Evolutionary conservation across 345 rosid genomes (phyloP), one percentile per base, ranked within the genome.

Genomic region (Eucalyptus polyanthemos): DNA sequence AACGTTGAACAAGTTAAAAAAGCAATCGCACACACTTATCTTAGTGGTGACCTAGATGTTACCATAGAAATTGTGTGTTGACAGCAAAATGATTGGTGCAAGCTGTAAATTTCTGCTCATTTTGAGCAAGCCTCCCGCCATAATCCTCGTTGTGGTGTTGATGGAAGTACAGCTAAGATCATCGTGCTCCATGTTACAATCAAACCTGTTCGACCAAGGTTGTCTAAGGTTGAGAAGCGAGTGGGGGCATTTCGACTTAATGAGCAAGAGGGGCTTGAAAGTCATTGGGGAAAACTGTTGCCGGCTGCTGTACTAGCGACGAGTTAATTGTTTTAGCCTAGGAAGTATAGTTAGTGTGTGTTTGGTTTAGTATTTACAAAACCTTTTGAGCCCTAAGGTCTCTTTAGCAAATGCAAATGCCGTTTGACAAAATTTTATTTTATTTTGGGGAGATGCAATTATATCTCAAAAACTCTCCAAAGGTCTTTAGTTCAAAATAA

Each of bases 221-320:
- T 15, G 21, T 65, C 14, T 25, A 9, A 10, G 67, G 67, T 3
- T 15, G 22, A 67, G 24, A 65, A 67, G 42, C 0, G 6, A 67
- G 42, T 4, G 10, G 12, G 21, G 12, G 80, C 42, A 67, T 67
- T 67, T 14, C 40, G 37, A 65, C 8, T 31, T n/a, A 14, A 31
- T 7, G 76, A 7, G 17, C 40, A 65, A n/a, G 76, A 65, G 76
- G 11, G 76, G 11, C 21, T 65, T n/a, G 21, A 53, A 15, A 65
- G 37, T 34, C 76, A n/a, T 5, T 65, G 8, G 76, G 40, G 40
- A 65, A n/a, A 62, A 62, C 8, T 14, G 14, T 29, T 7, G 12
- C 34, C 3, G 4, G 3, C 4, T 12, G 17, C 0, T 6, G 5
- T 7, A 31, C 21, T 0, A 2, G 4, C 9, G 11, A 31, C 1